Evolutionary conservation across 2,329 filamentous ascomycete genomes (phyloP), one percentile per base, ranked within the genome.

Genomic region (Colletotrichum limetticola): DNA sequence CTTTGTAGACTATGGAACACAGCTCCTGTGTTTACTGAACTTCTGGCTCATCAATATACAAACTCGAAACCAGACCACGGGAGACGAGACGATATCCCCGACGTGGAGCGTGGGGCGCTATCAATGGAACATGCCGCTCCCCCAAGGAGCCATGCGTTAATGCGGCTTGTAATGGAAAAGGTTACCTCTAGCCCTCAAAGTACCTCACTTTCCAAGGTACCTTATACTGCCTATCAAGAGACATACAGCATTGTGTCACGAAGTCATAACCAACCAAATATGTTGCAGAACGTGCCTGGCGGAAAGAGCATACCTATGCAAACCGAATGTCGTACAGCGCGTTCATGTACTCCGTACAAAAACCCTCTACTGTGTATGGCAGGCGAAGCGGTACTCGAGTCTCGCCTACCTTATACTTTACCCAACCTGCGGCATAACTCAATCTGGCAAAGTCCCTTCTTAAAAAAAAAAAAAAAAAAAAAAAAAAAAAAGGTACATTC

Each of bases 81-180:
- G 53, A 72, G 65, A 64, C 70, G 70, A 69, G 70, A 72, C 70
- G 66, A 49, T 64, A 64, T 56, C 70, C 65, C 66, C 24, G 42
- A 64, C 59, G 49, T 11, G 8, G n/a, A 35, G 52, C 58, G 69
- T 63, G 65, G 58, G 69, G 65, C 69, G 26, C 19, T 35, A 5
- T 35, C 32, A 35, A 57, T 42, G 11, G 28, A 26, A 28, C 52
- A 28, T 32, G 1, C 56, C 49, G 26, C 32, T 57, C 30, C 32
- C 66, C 49, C 32, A 56, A 22, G n/a, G 19, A n/a, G 49, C 52
- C 24, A 64, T 64, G 61, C 61, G 66, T 72, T 66, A n/a, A 71
- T 73, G 71, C 66, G 4, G 26, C 26, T 4, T 26, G 26, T 26
- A 26, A 26, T 26, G 26, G 26, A 26, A 26, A 26, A 26, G 26